Percentiles rank a stretch among this genome's conserved stretches.
phyloP scores from a whole-genome alignment of 2,329 filamentous ascomycete species.

The Aplosporella prunicola region DNA sequence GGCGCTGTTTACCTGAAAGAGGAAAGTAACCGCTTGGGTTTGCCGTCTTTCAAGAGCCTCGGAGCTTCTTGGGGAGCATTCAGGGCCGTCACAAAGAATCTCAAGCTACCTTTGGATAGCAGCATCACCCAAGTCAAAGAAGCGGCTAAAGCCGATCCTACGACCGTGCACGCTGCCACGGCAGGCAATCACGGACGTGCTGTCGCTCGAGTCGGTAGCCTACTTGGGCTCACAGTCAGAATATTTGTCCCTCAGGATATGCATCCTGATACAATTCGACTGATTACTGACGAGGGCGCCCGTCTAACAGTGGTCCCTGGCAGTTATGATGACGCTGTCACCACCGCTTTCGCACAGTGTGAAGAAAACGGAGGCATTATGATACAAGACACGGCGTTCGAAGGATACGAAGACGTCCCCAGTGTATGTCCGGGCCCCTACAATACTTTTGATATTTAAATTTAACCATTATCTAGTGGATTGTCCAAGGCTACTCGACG shows the following conservation, averaged over 20 bases:
- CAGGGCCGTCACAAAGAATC: slow-evolving; percentile 39
- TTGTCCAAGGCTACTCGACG: slow-evolving; percentile 63
- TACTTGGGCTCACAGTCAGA: slow-evolving; percentile 42
- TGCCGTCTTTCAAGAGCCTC: slow-evolving; percentile 66
- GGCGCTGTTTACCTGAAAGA: slow-evolving; percentile 53
- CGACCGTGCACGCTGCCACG: slow-evolving; percentile 51
- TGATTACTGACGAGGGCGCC: slow-evolving; percentile 44
- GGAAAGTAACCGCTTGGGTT: slow-evolving; percentile 53
- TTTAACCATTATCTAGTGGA: slow-evolving; percentile 39
- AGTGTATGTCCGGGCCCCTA: slow-evolving; percentile 27
- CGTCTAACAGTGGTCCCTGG: slow-evolving; percentile 49
- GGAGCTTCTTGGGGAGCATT: slow-evolving; percentile 63
- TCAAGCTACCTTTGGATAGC: slow-evolving; percentile 34
- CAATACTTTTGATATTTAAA: not conserved
- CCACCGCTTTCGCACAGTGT: slow-evolving; percentile 11
- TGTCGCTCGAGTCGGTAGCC: slow-evolving; percentile 52
- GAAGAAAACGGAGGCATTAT: slow-evolving; percentile 37
- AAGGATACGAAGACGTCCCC: slow-evolving; percentile 53
- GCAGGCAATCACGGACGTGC: slow-evolving; percentile 67
- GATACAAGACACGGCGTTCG: slow-evolving; percentile 56
- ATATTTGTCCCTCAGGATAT: slow-evolving; percentile 54
- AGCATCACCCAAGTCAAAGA: not conserved
- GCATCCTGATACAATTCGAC: slow-evolving; percentile 37
- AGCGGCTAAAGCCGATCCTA: slow-evolving; percentile 3
- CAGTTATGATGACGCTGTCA: slow-evolving; percentile 50